Evolutionary conservation across 73 alveolate species (phyloP), one percentile per base, ranked within the genome.

Genomic region (Uronychia setigera): DNA sequence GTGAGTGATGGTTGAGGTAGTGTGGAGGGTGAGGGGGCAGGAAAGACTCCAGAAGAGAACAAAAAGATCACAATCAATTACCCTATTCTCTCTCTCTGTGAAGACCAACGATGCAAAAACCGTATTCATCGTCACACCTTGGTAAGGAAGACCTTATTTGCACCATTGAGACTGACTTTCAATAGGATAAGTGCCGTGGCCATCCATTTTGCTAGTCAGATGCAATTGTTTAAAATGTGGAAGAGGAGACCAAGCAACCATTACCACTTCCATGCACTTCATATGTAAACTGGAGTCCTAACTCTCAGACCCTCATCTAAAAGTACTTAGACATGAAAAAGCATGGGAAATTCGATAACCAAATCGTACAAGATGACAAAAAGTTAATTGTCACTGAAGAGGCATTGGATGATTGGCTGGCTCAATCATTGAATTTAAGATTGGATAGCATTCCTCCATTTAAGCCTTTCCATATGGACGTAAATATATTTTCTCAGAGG

Each of bases 331-430:
- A 67, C 14, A 1, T 1, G 29, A 67, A 67, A 26, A 25, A 26
- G 32, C 9, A 25, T 13, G 79, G 79, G 5, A 67, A 28, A 26
- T 67, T 67, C 32, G 26, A 67, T 13, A 28, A 67, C 5, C 14
- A 67, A 30, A 25, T 67, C 26, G 13, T 28, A 13, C 30, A 25
- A 67, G 14, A 5, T 26, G 79, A 26, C 67, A 46, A 46, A 30
- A 67, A 67, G 32, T 26, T 67, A 26, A 26, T 67, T 13, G 79
- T 67, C 14, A 67, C 79, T 67, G 79, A 67, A 26, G 29, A 67
- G 29, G 14, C 79, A 13, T 30, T 67, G 1, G 79, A 67, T 67
- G 79, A 67, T 67, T 67, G 79, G 79, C 26, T 67, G 5, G 79
- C 79, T 26, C 26, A 67, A 26, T 67, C 79, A 14, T 30, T 67